Evolutionary conservation across 2,329 filamentous ascomycete genomes (phyloP), one percentile per base, ranked within the genome.

Genomic region (Trichoderma guizhouense): DNA sequence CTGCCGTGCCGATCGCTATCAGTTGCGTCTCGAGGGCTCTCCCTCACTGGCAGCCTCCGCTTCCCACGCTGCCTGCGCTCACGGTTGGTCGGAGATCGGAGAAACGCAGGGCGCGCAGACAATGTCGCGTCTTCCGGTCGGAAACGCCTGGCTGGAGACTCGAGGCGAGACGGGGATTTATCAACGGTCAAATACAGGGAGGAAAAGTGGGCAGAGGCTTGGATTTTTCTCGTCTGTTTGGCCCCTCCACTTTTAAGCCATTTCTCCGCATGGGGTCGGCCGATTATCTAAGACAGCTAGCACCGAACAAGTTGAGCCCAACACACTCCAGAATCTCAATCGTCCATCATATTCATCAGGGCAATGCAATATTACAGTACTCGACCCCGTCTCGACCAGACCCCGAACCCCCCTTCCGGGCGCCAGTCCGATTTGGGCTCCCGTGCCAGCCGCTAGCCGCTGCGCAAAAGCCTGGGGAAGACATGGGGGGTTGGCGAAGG

Each of bases 111-210:
- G 21, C 47, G 63, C 47, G 63, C 47, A 55, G 63, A 30, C 57
- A 43, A 26, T 51, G 39, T 61, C 67, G 66, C 66, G 55, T 69
- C 62, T 69, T 69, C 65, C 65, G 65, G 51, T 58, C 64, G 64
- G 64, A 67, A 67, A 67, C 28, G 51, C 64, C 64, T 58, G 51
- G 64, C 64, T 67, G 64, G 67, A 69, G 67, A 61, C 57, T 61
- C 67, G 67, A 69, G 67, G 67, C 57, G 67, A 69, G 67, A 69
- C 67, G 67, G 67, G 57, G 67, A 69, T 69, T 69, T 69, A 69
- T 69, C 67, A 69, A 69, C 67, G 67, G 67, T 69, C 67, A 69
- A 69, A 69, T 69, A 69, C 67, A 69, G 57, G 67, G 67, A 62
- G 67, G 57, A 69, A 69, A 69, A 69, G 67, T 69, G 67, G 67